Conservation (phyloP, 352 stramenopile genomes). For the Globisporangium megalacanthum region DNA sequence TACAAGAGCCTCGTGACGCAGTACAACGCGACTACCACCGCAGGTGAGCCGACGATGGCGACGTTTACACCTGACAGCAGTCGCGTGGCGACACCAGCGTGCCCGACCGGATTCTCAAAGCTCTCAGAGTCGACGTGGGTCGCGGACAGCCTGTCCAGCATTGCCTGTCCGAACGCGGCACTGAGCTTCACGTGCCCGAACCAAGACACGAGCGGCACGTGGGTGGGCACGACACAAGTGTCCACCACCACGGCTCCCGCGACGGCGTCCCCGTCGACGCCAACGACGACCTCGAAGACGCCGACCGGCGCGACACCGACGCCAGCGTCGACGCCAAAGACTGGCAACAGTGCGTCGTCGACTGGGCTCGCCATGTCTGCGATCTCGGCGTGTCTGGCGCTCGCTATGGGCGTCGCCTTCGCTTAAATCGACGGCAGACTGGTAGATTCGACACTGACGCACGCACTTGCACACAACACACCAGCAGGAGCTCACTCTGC, state of each 20-base stretch:
- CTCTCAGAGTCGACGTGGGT: too few species aligned
- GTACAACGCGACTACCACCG: slow-evolving; percentile 67
- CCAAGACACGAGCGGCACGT: too few species aligned
- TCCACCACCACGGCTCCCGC: slow-evolving; percentile 45
- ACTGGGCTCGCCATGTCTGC: not conserved
- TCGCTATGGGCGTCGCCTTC: slow-evolving; percentile 1
- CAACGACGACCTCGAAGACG: slow-evolving; percentile 46
- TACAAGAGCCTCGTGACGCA: slow-evolving; percentile 64
- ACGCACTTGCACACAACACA: not conserved
- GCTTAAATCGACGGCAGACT: not conserved
- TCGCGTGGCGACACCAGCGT: too few species aligned
- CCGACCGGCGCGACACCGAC: slow-evolving; percentile 34
- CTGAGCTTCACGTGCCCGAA: not conserved
- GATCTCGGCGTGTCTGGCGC: slow-evolving; percentile 4
- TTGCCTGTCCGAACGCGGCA: too few species aligned
- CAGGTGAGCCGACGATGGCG: slow-evolving; percentile 1
- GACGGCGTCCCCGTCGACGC: slow-evolving; percentile 55
- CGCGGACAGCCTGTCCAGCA: too few species aligned
- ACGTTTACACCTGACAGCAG: too few species aligned
- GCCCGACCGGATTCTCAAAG: too few species aligned
- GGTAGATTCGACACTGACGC: not conserved
- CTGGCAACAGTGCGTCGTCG: not conserved
- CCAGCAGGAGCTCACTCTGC: not conserved
- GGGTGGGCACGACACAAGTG: slow-evolving; percentile 3
- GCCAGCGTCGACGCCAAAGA: not conserved